Conservation (phyloP, 2,329 filamentous ascomycete species). For the Paraconiothyrium brasiliense region DNA sequence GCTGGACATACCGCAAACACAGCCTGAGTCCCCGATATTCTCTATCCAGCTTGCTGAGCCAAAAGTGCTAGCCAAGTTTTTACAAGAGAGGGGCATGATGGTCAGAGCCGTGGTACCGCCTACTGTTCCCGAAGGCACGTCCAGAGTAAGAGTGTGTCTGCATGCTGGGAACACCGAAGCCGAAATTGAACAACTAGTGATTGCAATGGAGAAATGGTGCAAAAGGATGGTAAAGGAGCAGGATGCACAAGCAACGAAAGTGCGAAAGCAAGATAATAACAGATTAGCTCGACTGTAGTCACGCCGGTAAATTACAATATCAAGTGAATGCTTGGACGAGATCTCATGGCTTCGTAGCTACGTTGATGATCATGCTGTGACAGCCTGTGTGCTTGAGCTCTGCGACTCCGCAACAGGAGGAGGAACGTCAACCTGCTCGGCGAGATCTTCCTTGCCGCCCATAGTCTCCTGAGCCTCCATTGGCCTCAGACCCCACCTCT, state of each 20-base stretch:
- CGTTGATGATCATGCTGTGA: slow-evolving; percentile 9
- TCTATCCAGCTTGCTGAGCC: slow-evolving; percentile 42
- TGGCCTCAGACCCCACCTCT: slow-evolving; percentile 80
- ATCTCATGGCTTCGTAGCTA: background rate
- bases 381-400: slow-evolving; percentile 17
- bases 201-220: slow-evolving; percentile 45
- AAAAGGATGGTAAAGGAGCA: slow-evolving; percentile 6
- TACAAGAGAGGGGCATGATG: slow-evolving; percentile 44
- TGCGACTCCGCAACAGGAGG: slow-evolving; percentile 24
- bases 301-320: background rate
- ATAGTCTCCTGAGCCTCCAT: slow-evolving; percentile 65
- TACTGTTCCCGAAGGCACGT: slow-evolving; percentile 52
- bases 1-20: slow-evolving; percentile 35
- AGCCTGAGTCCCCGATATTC: slow-evolving; percentile 45
- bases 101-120: slow-evolving; percentile 52
- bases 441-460: slow-evolving; percentile 38
- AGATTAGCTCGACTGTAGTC: slow-evolving; percentile 4
- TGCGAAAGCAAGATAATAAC: background rate
- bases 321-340: background rate
- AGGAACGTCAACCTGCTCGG: slow-evolving; percentile 24
- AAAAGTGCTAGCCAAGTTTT: slow-evolving; percentile 35
- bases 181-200: slow-evolving; percentile 46
- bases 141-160: slow-evolving; percentile 53
- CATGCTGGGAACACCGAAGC: slow-evolving; percentile 54
- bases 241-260: slow-evolving; percentile 1